Base-by-base conservation (phyloP, 108 stramenopile species). In the Discostella stelligeroides region DNA sequence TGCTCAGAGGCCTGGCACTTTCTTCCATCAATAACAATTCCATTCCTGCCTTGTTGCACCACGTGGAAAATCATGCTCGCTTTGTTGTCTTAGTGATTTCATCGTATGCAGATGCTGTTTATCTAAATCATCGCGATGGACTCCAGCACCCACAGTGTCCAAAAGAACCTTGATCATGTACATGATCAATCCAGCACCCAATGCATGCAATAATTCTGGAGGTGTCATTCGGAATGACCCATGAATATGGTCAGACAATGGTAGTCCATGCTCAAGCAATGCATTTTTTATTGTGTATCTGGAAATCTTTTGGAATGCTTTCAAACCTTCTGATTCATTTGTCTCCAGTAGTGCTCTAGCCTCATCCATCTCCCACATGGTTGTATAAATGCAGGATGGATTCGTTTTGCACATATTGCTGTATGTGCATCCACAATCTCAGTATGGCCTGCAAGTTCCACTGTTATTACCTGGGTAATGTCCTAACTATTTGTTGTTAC, bases 101-200 rank as follows among this genome's bases (percentile, higher is more conserved):
- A 50, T 25, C 49, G 25, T 50, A 14, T 50, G 25, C 49, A 50
- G n/a, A n/a, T n/a, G n/a, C n/a, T n/a, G n/a, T n/a, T 50, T 3
- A 50, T 50, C 25, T 25, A 24, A n/a, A n/a, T n/a, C n/a, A n/a
- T n/a, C n/a, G n/a, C n/a, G n/a, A n/a, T n/a, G n/a, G n/a, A n/a
- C n/a, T 3, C 49, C 49, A 24, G 10, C 12, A 5, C 21, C 49
- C 1, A 11, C 21, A 1, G 49, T 50, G 12, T 50, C 23, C 4
- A 50, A 4, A 23, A 50, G 21, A 11, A 25, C 21, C 0, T 21
- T 21, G 0, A 24, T n/a, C n/a, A n/a, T n/a, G n/a, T n/a, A n/a
- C n/a, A n/a, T n/a, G n/a, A n/a, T n/a, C n/a, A n/a, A n/a, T n/a
- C n/a, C n/a, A n/a, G n/a, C n/a, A n/a, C n/a, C n/a, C n/a, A n/a